Percentiles rank a stretch among this genome's conserved stretches.
Conservation (phyloP, 306 rosid genomes). For the Hippophae gyantsensis region DNA sequence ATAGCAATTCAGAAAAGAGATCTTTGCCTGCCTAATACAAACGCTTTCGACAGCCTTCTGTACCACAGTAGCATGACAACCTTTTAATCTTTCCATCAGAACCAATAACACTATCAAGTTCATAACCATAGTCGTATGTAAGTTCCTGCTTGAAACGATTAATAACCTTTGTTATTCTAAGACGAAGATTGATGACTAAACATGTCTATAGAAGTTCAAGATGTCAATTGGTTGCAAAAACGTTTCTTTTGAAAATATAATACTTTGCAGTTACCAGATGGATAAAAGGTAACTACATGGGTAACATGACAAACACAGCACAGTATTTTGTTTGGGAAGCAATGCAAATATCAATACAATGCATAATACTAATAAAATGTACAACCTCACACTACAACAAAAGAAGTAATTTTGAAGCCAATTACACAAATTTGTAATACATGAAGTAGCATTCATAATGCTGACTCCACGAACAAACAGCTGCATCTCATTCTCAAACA, state of each 20-base stretch:
- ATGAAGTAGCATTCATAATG: too few relatives aligned
- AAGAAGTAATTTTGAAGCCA: too few relatives aligned
- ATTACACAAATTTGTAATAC: too few relatives aligned
- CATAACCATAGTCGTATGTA: slow-evolving; percentile 31
- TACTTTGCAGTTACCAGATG: background rate
- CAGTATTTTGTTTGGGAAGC: too few relatives aligned
- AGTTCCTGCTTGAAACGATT: slow-evolving; percentile 22
- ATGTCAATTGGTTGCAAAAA: background rate
- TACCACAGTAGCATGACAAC: slow-evolving; percentile 22
- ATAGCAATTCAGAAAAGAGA: background rate
- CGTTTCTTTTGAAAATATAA: background rate
- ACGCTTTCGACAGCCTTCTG: slow-evolving; percentile 29
- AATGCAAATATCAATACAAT: too few relatives aligned
- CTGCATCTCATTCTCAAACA: too few relatives aligned
- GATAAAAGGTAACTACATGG: background rate
- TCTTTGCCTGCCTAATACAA: slow-evolving; percentile 11
- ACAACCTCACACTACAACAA: too few relatives aligned
- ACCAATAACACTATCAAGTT: slow-evolving; percentile 25
- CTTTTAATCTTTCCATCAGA: slow-evolving; percentile 23
- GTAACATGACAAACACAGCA: too few relatives aligned
- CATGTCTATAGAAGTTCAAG: background rate
- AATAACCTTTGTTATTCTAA: background rate
- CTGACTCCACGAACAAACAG: too few relatives aligned
- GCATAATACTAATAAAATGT: too few relatives aligned
- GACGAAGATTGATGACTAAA: background rate